These are phyloP conservation scores for Linnemannia schmuckeri DNA, from an alignment of 192 early-diverging fungal species.

Conservation along the genomic window DNA sequence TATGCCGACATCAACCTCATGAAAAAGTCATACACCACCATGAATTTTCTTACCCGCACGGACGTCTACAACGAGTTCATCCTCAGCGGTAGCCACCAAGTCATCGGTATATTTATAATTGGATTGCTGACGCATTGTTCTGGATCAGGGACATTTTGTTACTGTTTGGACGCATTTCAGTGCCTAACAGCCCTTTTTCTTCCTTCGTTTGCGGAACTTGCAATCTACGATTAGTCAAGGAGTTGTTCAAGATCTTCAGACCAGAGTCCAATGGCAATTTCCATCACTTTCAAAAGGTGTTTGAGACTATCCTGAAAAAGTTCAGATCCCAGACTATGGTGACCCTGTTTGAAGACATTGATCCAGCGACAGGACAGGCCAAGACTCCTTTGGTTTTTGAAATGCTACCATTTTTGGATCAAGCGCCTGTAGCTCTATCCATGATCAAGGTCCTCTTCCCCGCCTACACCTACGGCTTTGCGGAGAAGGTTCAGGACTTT, in stretches of 20 bases:
- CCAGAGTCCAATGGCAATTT: conserved; percentile 56
- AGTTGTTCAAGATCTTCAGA: conserved; percentile 52
- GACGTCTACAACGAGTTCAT: conserved; percentile 57
- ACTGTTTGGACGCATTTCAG: neutral
- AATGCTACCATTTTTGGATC: conserved; percentile 51
- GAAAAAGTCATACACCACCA: conserved; percentile 54
- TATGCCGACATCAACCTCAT: conserved; percentile 45
- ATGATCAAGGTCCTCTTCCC: conserved; percentile 44
- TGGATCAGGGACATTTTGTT: neutral
- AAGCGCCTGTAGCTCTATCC: conserved; percentile 30
- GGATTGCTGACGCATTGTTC: too few species aligned
- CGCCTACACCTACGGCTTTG: conserved; percentile 40
- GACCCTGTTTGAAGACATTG: conserved; percentile 42
- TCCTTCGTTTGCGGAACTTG: neutral
- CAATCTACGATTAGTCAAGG: conserved; percentile 23
- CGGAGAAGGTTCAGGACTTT: conserved; percentile 39
- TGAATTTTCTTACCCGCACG: conserved; percentile 47
- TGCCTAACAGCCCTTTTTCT: neutral
- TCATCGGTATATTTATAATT: conserved; percentile 24
- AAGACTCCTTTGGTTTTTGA: conserved; percentile 41
- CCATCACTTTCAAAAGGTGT: conserved; percentile 53
- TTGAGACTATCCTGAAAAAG: conserved; percentile 50
- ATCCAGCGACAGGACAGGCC: conserved; percentile 25
- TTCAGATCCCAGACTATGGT: conserved; percentile 48
- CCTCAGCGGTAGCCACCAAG: conserved; percentile 41